A percentile compares a stretch with the other conserved stretches of the same genome.
Evolutionary conservation across 1,139 yeast species (phyloP).

Genomic region (Kodamaea sp.): DNA sequence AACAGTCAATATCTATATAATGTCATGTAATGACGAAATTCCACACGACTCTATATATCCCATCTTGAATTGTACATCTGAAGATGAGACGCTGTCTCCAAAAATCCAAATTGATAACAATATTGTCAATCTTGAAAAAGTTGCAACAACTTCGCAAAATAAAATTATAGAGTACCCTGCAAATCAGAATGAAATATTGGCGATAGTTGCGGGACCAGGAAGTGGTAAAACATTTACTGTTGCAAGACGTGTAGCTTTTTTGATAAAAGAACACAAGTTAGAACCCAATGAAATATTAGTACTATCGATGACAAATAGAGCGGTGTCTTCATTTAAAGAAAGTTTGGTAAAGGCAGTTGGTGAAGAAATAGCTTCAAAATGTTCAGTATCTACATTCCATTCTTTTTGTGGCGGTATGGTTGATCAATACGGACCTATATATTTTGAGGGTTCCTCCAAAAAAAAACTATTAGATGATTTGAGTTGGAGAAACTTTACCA

Average conservation of each 20-base stretch:
- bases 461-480: conserved; percentile 47
- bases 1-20: too few relatives aligned
- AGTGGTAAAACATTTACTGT: conserved; percentile 71
- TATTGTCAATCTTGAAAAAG: too few relatives aligned
- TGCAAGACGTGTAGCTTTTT: conserved; percentile 48
- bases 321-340: conserved; percentile 51
- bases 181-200: conserved; percentile 35
- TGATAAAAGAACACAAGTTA: conserved; percentile 37
- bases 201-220: conserved; percentile 69
- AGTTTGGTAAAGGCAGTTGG: conserved; percentile 37
- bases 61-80: too few relatives aligned
- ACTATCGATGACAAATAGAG: conserved; percentile 66
- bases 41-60: too few relatives aligned
- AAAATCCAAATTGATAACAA: too few relatives aligned
- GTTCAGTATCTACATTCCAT: conserved; percentile 60
- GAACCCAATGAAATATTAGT: conserved; percentile 56
- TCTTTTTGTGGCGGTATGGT: conserved; percentile 52
- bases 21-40: too few relatives aligned
- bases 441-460: conserved; percentile 20
- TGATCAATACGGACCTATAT: conserved; percentile 31
- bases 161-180: conserved; percentile 35
- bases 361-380: conserved; percentile 23
- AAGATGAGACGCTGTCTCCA: too few relatives aligned
- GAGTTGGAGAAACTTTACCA: conserved; percentile 46
- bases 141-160: conserved; percentile 34